phyloP scores from a whole-genome alignment of 179 eudicot species.

The Spinacia oleracea region DNA sequence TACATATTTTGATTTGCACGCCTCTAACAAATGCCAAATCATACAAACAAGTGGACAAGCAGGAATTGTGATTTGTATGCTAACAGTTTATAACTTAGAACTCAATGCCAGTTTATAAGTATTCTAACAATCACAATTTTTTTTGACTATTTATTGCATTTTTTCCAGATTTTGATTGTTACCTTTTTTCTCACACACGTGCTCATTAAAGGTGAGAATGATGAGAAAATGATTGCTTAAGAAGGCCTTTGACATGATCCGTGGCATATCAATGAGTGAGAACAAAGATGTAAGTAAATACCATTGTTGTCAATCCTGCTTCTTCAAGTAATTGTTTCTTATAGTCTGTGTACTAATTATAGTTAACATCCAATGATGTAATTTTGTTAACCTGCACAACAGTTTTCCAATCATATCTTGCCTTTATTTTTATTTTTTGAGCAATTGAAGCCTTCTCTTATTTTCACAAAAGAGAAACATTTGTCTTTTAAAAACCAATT shows the following conservation, averaged over 20 bases:
- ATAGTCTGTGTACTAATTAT: not conserved
- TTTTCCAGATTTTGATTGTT: not conserved
- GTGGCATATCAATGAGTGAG: conserved; percentile 88
- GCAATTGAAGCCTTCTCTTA: not conserved
- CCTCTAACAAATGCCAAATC: too few species aligned
- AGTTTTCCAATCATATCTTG: not conserved
- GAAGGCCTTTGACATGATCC: conserved; percentile 97
- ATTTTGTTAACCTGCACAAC: not conserved
- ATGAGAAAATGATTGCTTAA: conserved; percentile 89
- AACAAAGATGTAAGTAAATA: conserved; percentile 65
- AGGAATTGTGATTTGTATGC: too few species aligned
- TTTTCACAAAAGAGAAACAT: too few species aligned
- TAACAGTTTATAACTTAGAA: too few species aligned
- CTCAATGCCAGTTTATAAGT: too few species aligned
- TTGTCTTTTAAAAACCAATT: too few species aligned
- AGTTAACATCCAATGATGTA: not conserved
- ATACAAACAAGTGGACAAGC: too few species aligned
- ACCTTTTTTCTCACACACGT: not conserved
- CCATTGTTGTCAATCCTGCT: not conserved
- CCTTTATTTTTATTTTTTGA: not conserved
- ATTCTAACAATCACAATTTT: not conserved
- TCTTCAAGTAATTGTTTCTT: not conserved
- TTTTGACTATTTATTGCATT: not conserved
- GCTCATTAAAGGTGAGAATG: conserved; percentile 62
- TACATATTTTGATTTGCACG: too few species aligned